Base-by-base conservation (phyloP, 2,329 filamentous ascomycete genomes). In the Ophiocordyceps robertsii region DNA sequence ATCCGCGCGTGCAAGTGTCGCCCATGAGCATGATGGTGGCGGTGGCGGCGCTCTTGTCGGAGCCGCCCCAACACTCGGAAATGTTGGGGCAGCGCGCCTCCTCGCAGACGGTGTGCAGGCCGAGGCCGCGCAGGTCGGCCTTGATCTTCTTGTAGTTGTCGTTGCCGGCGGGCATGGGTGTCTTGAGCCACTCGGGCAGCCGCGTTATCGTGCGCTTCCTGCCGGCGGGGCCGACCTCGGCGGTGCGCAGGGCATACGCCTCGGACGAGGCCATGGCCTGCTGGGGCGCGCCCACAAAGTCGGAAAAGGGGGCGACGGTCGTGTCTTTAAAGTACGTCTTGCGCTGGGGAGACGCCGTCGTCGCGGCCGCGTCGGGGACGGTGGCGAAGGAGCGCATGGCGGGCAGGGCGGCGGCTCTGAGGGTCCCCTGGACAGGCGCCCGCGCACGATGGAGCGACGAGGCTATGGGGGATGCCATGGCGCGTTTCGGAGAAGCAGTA, bases 1-100 rank as follows among this genome's bases (percentile, higher is more conserved):
- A 98, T 16, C 90, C 92, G 46, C 92, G 77, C 16, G 92, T 98
- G 65, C 92, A 98, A 9, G 90, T 96, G 62, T 98, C 92, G 49
- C 92, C 92, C 89, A 96, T 96, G 39, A 98, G 69, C 92, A 98
- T 98, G 63, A 98, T 96, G 11, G 92, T 98, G 3, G 92, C 92
- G 29, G 92, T 98, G 5, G 92, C 92, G 24, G 87, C 82, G 50
- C 79, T 82, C 68, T 95, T 95, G 61, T 83, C 78, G 57, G 73
- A 79, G 30, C 92, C 92, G 47, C 92, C 92, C 92, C 92, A 98
- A 69, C 92, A 98, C 61, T 96, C 90, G 49, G 84, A 88, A 47
- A 98, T 95, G 64, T 98, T 98, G 47, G 92, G 92, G 64, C 92
- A 98, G 50, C 88, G 79, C 2, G 92, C 92, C 67, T 98, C 92